Evolutionary conservation across 257 asterid genomes (phyloP).

Genomic region (Marsdenia floribunda): DNA sequence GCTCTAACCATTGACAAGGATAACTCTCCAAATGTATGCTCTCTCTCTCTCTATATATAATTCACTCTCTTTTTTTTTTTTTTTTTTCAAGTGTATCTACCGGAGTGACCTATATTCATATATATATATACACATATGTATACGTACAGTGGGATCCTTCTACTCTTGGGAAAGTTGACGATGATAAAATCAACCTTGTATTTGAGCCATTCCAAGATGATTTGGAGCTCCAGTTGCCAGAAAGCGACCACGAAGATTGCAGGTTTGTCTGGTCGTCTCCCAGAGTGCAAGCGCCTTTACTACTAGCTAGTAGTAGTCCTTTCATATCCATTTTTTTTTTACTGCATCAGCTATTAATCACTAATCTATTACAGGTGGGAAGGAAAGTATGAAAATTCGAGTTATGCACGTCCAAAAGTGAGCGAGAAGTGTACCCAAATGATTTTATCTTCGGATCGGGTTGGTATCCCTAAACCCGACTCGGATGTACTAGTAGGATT

Average conservation of each 20-base stretch:
- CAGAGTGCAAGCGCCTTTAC: not conserved
- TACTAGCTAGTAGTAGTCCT: too few relatives aligned
- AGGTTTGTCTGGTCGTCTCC: conserved; percentile 37
- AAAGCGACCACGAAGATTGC: conserved; percentile 44
- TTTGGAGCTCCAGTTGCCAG: conserved; percentile 71
- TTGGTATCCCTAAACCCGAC: too few relatives aligned
- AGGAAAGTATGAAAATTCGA: conserved; percentile 64
- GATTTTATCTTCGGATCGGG: not conserved
- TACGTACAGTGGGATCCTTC: conserved; percentile 72
- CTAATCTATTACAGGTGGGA: conserved; percentile 50
- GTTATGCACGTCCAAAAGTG: conserved; percentile 30
- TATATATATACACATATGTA: not conserved
- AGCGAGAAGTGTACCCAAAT: not conserved
- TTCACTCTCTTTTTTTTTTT: not conserved
- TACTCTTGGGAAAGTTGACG: conserved; percentile 46
- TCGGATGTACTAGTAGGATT: not conserved
- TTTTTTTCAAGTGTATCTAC: not conserved
- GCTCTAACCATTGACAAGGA: conserved; percentile 83
- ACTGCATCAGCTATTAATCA: not conserved
- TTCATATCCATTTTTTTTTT: not conserved
- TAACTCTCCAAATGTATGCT: conserved; percentile 63
- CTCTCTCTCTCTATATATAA: conserved; percentile 14
- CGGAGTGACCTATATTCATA: not conserved
- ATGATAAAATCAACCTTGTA: conserved; percentile 39
- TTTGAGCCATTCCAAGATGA: conserved; percentile 64